A percentile compares a stretch with the other conserved stretches of the same genome.
Evolutionary conservation across 768 basidiomycete genomes (phyloP).

Genomic region (Auricularia sp.): DNA sequence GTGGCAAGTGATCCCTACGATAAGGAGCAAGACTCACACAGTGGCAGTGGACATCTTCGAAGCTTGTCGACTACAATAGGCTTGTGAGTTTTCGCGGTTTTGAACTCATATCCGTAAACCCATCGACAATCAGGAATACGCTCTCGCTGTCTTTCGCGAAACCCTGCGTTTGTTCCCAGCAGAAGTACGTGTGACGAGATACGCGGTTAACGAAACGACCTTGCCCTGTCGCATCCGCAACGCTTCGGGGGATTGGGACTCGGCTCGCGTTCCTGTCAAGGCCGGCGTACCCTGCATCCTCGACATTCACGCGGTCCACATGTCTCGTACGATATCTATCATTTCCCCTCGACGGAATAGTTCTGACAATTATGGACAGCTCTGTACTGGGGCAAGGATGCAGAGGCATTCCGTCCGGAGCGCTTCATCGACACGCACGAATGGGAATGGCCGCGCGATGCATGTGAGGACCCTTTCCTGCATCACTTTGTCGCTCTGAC

Average conservation of each 20-base stretch:
- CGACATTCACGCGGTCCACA: conserved; percentile 35
- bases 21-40: background rate
- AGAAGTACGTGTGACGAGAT: conserved; percentile 27
- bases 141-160: conserved; percentile 35
- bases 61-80: conserved; percentile 19
- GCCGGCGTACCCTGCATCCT: conserved; percentile 28
- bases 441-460: conserved; percentile 44
- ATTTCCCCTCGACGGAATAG: background rate
- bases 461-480: conserved; percentile 25
- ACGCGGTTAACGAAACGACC: conserved; percentile 25
- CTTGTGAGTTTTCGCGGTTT: conserved; percentile 15
- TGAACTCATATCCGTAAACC: too few relatives aligned
- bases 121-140: conserved; percentile 28
- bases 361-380: conserved; percentile 19
- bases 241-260: conserved; percentile 9
- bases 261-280: conserved; percentile 27
- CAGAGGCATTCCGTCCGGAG: conserved; percentile 35
- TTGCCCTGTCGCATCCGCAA: conserved; percentile 23
- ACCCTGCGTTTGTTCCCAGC: conserved; percentile 35
- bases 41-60: conserved; percentile 30
- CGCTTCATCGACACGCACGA: conserved; percentile 40
- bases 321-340: conserved; percentile 31
- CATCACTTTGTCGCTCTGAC: background rate
- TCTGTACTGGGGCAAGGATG: conserved; percentile 41
- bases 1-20: conserved; percentile 5